Evolutionary conservation across 2,329 filamentous ascomycete species (phyloP).

Genomic region (Paramyrothecium sp.): DNA sequence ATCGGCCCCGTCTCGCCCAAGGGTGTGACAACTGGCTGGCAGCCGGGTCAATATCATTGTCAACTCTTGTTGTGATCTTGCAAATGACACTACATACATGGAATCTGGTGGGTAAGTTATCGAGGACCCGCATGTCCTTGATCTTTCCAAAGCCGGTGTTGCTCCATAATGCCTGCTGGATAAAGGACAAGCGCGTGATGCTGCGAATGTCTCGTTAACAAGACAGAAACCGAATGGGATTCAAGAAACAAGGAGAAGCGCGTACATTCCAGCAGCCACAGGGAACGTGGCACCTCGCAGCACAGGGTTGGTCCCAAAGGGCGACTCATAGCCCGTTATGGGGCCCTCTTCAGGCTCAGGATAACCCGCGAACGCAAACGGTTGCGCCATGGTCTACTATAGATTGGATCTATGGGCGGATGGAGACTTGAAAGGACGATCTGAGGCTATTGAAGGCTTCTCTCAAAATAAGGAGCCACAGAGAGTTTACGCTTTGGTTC

Average conservation of each 20-base stretch:
- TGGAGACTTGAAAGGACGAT: too few relatives aligned
- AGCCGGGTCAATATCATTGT: background rate
- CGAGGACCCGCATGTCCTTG: slow-evolving; percentile 45
- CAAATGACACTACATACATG: slow-evolving; percentile 38
- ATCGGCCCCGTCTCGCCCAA: slow-evolving; percentile 35
- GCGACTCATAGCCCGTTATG: slow-evolving; percentile 31
- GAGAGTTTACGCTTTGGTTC: too few relatives aligned
- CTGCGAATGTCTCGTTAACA: slow-evolving; percentile 33
- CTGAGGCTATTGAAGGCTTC: too few relatives aligned
- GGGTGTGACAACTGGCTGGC: slow-evolving; percentile 57
- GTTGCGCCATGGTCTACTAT: slow-evolving; percentile 19
- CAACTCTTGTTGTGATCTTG: background rate
- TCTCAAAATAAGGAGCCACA: too few relatives aligned
- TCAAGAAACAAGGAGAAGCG: slow-evolving; percentile 5
- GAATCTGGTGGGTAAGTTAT: slow-evolving; percentile 42
- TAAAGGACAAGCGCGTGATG: slow-evolving; percentile 54
- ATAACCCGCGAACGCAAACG: slow-evolving; percentile 39
- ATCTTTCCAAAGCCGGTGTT: slow-evolving; percentile 60
- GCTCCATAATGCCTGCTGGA: slow-evolving; percentile 67
- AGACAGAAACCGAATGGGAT: slow-evolving; percentile 6
- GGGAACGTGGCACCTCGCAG: slow-evolving; percentile 65
- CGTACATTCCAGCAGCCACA: slow-evolving; percentile 61
- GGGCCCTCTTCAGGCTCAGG: slow-evolving; percentile 34
- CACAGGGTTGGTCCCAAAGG: slow-evolving; percentile 62
- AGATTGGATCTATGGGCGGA: too few relatives aligned